Evolutionary conservation across 2,329 filamentous ascomycete species (phyloP).

Genomic region (Talaromyces sp.): DNA sequence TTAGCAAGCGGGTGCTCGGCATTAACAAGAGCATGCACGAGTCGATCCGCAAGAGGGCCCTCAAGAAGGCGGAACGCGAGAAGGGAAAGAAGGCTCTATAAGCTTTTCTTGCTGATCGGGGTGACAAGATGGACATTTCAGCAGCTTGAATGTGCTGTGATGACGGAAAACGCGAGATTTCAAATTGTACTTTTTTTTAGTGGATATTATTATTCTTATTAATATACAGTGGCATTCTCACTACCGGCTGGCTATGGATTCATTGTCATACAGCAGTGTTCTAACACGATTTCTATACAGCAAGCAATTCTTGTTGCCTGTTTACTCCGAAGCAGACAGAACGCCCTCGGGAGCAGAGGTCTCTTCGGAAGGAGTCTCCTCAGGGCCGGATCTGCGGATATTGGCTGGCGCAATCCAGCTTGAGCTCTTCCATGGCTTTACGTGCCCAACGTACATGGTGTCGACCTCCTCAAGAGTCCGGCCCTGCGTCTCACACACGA

Average conservation of each 20-base stretch:
- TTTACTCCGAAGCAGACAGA: background rate
- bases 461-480: constrained; percentile 74
- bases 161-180: background rate
- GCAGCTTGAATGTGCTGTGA: background rate
- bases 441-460: constrained; percentile 65
- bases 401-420: constrained; percentile 40
- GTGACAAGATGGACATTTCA: background rate
- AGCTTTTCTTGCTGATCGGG: background rate
- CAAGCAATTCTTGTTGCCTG: background rate
- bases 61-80: constrained; percentile 80
- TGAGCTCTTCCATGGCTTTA: constrained; percentile 58
- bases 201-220: background rate
- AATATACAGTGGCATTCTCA: background rate
- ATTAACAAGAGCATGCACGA: constrained; percentile 70
- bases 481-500: constrained; percentile 68
- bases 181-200: background rate
- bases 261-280: background rate
- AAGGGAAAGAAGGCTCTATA: constrained; percentile 48
- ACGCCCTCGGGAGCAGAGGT: background rate
- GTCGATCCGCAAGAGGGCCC: constrained; percentile 72
- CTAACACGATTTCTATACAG: background rate
- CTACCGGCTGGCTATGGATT: background rate
- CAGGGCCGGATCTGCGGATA: background rate
- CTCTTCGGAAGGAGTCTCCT: background rate
- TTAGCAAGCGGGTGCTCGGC: constrained; percentile 52